A percentile compares a stretch with the other conserved stretches of the same genome.
phyloP scores from a whole-genome alignment of 129 eudicot species.

The Logfia minima region DNA sequence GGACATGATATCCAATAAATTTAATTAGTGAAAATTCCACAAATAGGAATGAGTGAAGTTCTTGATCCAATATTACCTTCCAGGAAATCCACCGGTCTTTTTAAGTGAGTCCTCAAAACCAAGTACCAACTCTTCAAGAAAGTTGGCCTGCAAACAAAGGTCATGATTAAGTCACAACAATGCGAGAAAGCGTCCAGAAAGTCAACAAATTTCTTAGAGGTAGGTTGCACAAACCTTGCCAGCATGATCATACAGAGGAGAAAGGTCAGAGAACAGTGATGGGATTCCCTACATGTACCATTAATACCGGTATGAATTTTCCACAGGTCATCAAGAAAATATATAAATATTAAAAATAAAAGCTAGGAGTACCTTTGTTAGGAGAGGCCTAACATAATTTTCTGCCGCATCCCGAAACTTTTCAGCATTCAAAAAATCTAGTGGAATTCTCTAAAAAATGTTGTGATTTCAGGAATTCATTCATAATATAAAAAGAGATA shows the following conservation, averaged over 20 bases:
- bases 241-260: conserved; percentile 92
- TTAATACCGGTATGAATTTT: conserved; percentile 20
- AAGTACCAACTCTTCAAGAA: conserved; percentile 70
- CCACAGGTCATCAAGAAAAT: conserved; percentile 14
- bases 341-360: neutral
- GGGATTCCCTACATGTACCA: conserved; percentile 79
- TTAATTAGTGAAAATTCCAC: conserved; percentile 10
- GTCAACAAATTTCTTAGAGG: conserved; percentile 6
- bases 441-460: conserved; percentile 76
- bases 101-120: conserved; percentile 72
- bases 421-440: conserved; percentile 77
- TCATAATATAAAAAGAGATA: neutral
- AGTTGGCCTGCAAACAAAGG: conserved; percentile 57
- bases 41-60: neutral
- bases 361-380: conserved; percentile 61
- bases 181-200: neutral
- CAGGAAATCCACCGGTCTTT: conserved; percentile 78
- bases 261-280: conserved; percentile 92
- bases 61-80: conserved; percentile 49
- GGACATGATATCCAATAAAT: conserved; percentile 33
- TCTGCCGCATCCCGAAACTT: conserved; percentile 81
- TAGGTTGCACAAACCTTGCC: conserved; percentile 74
- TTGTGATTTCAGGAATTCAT: conserved; percentile 11
- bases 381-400: conserved; percentile 68
- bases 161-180: conserved; percentile 6